These are phyloP conservation scores for Beauveria bassiana DNA, from an alignment of 2,329 filamentous ascomycete genomes.

Conservation along the genomic window DNA sequence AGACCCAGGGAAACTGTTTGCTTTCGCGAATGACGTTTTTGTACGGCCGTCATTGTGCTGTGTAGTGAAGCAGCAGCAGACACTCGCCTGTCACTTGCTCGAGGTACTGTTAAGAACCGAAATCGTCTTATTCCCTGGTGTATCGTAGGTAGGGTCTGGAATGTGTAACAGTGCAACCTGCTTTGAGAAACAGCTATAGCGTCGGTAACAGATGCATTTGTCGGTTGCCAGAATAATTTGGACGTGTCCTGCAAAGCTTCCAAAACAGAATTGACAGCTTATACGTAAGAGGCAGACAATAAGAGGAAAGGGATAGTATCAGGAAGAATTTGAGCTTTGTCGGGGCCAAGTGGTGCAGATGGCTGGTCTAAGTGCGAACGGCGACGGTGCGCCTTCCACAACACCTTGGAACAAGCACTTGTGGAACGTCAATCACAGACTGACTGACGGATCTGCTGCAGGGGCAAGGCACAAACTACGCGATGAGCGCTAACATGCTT, in stretches of 20 bases:
- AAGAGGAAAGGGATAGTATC: background rate
- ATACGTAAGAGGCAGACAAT: background rate
- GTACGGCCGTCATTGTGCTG: constrained; percentile 10
- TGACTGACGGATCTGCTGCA: background rate
- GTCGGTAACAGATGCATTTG: background rate
- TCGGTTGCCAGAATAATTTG: background rate
- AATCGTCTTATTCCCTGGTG: background rate
- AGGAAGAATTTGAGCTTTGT: background rate
- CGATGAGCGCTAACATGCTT: background rate
- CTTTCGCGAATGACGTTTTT: constrained; percentile 2
- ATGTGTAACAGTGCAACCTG: background rate
- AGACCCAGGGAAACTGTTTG: background rate
- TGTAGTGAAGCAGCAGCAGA: background rate
- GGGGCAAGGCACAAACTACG: background rate
- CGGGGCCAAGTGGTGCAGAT: background rate
- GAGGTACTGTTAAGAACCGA: background rate
- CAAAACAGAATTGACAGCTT: too few species aligned
- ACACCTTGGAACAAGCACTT: background rate
- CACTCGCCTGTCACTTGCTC: background rate
- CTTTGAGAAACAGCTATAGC: background rate
- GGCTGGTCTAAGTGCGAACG: background rate
- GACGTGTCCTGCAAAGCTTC: background rate
- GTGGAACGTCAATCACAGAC: background rate
- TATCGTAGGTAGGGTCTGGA: background rate
- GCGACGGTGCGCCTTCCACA: background rate